Conservation (phyloP, 352 stramenopile species). For the Globisporangium iwayamae region DNA sequence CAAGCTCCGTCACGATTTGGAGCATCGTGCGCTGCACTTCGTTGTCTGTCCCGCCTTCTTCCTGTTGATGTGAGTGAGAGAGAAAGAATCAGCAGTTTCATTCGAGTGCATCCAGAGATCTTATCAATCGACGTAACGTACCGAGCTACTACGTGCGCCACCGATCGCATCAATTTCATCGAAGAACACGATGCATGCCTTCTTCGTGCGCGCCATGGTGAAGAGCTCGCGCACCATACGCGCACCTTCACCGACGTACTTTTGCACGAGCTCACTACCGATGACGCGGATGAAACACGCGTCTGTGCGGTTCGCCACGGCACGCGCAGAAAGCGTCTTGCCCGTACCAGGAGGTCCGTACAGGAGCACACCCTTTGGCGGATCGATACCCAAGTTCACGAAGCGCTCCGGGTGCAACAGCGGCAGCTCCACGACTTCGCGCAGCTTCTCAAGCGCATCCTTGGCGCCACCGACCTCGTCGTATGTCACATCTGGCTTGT, state of each 20-base stretch:
- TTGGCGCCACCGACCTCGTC: constrained; percentile 99
- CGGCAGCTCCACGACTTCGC: constrained; percentile 98
- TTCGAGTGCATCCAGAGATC: too few relatives aligned
- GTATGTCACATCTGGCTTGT: constrained; percentile 99
- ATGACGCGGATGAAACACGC: constrained; percentile 99
- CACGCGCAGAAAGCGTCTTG: constrained; percentile 96
- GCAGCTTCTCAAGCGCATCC: constrained; percentile 97
- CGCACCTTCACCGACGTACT: constrained; percentile 99
- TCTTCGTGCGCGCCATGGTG: constrained; percentile 98
- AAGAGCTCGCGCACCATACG: constrained; percentile 99
- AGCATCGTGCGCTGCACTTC: constrained; percentile 99
- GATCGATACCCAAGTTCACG: constrained; percentile 98
- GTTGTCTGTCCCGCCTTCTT: constrained; percentile 96
- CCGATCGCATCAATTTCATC: constrained; percentile 99
- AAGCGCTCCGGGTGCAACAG: constrained; percentile 98
- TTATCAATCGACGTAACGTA: constrained; percentile 14
- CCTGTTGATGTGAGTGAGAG: constrained; percentile 18
- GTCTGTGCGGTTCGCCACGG: constrained; percentile 98
- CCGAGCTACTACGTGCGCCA: constrained; percentile 77
- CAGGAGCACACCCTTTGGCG: constrained; percentile 98
- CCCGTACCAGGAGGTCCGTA: constrained; percentile 97
- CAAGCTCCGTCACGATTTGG: constrained; percentile 98
- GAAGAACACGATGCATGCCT: constrained; percentile 99
- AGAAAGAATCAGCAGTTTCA: background rate
- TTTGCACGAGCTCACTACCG: constrained; percentile 98